Evolutionary conservation across 1,284 basidiomycete species (phyloP).

Genomic region (Pterulicium gracile): DNA sequence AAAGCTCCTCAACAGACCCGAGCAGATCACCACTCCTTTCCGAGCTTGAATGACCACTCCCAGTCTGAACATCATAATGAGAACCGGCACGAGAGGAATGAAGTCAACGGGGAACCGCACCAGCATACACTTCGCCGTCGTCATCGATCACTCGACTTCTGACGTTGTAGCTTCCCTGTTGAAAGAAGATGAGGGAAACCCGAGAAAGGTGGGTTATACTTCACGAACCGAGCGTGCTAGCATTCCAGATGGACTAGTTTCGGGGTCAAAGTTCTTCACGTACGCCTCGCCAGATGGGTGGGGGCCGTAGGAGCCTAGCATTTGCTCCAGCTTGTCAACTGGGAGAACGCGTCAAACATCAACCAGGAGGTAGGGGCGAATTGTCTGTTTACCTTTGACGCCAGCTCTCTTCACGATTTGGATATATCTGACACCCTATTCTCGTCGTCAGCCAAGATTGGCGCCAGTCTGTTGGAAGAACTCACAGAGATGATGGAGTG

Average conservation of each 20-base stretch:
- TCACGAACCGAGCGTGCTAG: constrained; percentile 53
- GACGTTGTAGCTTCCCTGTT: constrained; percentile 52
- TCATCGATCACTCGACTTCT: constrained; percentile 77
- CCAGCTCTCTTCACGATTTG: constrained; percentile 76
- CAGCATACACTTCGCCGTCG: constrained; percentile 65
- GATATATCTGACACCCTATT: constrained; percentile 71
- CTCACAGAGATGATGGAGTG: constrained; percentile 76
- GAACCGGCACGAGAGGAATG: constrained; percentile 4
- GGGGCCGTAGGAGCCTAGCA: constrained; percentile 84
- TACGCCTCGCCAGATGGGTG: constrained; percentile 48
- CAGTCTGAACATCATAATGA: constrained; percentile 41
- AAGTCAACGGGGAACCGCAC: constrained; percentile 27
- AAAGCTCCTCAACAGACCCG: too few species aligned
- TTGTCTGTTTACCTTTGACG: constrained; percentile 39
- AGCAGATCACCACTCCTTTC: constrained; percentile 58
- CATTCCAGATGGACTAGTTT: constrained; percentile 75
- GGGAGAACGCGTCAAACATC: constrained; percentile 6
- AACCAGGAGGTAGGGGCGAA: constrained; percentile 7
- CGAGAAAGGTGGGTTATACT: not conserved
- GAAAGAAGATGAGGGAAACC: not conserved
- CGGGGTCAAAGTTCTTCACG: constrained; percentile 62
- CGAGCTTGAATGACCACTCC: constrained; percentile 75
- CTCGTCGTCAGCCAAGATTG: constrained; percentile 9
- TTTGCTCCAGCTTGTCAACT: constrained; percentile 86
- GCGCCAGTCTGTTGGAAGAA: constrained; percentile 6